Conservation (phyloP, 2,329 filamentous ascomycete species). For the Sordariomycetes sp. region DNA sequence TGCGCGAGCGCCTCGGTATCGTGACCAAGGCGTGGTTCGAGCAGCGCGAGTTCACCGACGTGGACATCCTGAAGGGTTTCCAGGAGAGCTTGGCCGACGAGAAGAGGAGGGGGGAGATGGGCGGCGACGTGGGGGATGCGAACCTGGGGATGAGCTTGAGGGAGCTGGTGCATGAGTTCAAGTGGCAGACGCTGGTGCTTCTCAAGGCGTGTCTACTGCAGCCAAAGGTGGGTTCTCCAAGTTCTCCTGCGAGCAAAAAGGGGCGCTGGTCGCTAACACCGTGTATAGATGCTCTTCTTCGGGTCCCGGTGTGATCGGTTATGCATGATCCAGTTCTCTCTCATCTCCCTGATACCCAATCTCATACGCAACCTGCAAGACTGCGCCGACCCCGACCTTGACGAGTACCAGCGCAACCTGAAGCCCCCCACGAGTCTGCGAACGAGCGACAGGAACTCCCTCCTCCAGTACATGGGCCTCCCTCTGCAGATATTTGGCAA, state of each 20-base stretch:
- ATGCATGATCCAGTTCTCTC: constrained; percentile 97
- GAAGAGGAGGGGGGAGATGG: constrained; percentile 42
- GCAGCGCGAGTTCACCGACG: constrained; percentile 83
- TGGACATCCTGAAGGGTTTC: constrained; percentile 82
- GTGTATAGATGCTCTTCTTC: constrained; percentile 84
- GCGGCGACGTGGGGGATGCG: constrained; percentile 68
- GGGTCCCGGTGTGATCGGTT: constrained; percentile 90
- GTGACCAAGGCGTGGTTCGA: constrained; percentile 96
- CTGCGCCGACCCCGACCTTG: constrained; percentile 86
- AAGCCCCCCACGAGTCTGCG: constrained; percentile 73
- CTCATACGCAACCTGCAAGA: constrained; percentile 88
- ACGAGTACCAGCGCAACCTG: constrained; percentile 67
- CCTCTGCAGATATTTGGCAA: constrained; percentile 93
- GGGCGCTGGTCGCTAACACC: background rate
- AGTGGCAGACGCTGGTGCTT: constrained; percentile 85
- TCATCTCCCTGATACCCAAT: constrained; percentile 89
- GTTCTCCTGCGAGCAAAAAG: background rate
- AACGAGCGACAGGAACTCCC: constrained; percentile 82
- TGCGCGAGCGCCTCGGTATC: constrained; percentile 80
- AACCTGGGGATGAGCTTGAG: constrained; percentile 82
- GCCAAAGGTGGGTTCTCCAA: constrained; percentile 58
- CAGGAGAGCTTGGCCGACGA: constrained; percentile 75
- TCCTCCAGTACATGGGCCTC: constrained; percentile 88
- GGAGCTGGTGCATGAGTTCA: constrained; percentile 89
- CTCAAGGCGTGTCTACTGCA: constrained; percentile 91